These are phyloP conservation scores for Calonectria montana DNA, from an alignment of 2,329 filamentous ascomycete genomes.

Conservation along the genomic window DNA sequence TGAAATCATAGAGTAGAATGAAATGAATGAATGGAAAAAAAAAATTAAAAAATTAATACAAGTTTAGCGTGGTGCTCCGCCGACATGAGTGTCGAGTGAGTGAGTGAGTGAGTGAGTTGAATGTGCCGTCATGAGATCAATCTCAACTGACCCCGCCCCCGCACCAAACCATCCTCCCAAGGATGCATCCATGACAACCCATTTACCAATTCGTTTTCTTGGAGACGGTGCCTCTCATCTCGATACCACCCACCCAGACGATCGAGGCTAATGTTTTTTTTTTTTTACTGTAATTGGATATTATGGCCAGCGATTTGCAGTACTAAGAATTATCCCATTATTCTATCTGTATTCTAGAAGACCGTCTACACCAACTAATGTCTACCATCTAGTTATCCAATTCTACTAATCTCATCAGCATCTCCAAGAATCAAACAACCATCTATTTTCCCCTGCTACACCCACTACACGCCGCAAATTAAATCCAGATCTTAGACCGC, in stretches of 20 bases:
- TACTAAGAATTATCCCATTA: background rate
- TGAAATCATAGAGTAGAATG: slow-evolving; percentile 10
- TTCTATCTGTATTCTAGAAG: background rate
- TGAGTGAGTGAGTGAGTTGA: background rate
- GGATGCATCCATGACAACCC: background rate
- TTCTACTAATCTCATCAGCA: background rate
- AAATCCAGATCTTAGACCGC: background rate
- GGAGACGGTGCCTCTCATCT: background rate
- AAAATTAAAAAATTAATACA: slow-evolving; percentile 7
- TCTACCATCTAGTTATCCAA: background rate
- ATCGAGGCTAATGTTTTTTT: background rate
- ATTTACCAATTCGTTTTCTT: background rate
- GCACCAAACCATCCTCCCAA: background rate
- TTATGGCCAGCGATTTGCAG: background rate
- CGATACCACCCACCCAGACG: background rate
- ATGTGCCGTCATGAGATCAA: background rate
- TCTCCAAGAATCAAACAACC: background rate
- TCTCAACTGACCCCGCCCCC: slow-evolving; percentile 1
- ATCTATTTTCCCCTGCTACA: background rate
- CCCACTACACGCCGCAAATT: background rate
- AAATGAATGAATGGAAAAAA: background rate
- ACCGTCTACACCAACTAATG: background rate
- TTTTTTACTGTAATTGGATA: background rate
- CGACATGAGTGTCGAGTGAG: background rate
- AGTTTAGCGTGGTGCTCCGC: slow-evolving; percentile 18